phyloP scores from a whole-genome alignment of 768 basidiomycete genomes.

The Lentinus brumalis region DNA sequence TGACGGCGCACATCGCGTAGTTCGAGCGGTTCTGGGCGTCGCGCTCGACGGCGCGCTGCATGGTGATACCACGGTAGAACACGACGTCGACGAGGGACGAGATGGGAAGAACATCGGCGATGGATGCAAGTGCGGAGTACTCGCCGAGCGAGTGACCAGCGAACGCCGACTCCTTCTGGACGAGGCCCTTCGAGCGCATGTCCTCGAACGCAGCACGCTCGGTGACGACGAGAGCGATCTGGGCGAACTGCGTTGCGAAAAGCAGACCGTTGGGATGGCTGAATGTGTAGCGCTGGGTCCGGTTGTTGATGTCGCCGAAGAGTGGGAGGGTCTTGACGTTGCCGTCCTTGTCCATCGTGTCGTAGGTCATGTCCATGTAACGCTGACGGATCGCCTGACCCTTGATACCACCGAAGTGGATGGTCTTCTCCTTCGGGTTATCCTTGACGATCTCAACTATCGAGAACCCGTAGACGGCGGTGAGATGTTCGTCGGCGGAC shows the following conservation, averaged over 20 bases:
- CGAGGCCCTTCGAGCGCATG: slow-evolving; percentile 94
- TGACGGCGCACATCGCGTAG: slow-evolving; percentile 99
- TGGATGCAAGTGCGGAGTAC: slow-evolving; percentile 97
- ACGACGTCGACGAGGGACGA: slow-evolving; percentile 96
- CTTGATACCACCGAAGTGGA: slow-evolving; percentile 99
- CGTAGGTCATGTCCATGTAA: slow-evolving; percentile 99
- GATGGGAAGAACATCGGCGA: slow-evolving; percentile 94
- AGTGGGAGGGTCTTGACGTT: slow-evolving; percentile 94
- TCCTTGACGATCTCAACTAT: slow-evolving; percentile 99
- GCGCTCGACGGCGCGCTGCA: slow-evolving; percentile 99
- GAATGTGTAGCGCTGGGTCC: slow-evolving; percentile 98
- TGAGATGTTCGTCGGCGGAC: slow-evolving; percentile 89
- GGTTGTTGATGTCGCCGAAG: slow-evolving; percentile 92
- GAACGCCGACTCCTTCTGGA: slow-evolving; percentile 90
- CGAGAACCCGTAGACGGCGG: slow-evolving; percentile 96
- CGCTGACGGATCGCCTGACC: slow-evolving; percentile 97
- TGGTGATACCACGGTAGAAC: slow-evolving; percentile 99
- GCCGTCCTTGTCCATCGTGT: slow-evolving; percentile 95
- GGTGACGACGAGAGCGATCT: slow-evolving; percentile 96
- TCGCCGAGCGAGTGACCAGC: slow-evolving; percentile 98
- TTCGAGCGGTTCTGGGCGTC: slow-evolving; percentile 91
- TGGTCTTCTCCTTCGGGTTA: slow-evolving; percentile 96
- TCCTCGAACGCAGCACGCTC: slow-evolving; percentile 99
- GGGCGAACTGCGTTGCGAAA: slow-evolving; percentile 98
- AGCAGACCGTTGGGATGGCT: slow-evolving; percentile 93